phyloP scores from a whole-genome alignment of 2,329 filamentous ascomycete species.

The Scedosporium dehoogii region DNA sequence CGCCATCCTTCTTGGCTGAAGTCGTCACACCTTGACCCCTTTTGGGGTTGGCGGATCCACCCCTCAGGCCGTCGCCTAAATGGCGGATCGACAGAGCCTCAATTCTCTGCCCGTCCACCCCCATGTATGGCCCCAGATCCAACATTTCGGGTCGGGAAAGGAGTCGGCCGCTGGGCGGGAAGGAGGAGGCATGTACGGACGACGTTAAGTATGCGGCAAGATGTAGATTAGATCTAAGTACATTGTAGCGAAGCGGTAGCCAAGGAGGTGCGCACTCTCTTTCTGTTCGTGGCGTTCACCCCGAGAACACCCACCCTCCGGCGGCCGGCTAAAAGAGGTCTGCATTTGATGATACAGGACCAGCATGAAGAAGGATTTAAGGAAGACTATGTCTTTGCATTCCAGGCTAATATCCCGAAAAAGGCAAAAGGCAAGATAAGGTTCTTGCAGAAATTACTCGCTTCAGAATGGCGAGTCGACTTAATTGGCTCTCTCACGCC shows the following conservation, averaged over 20 bases:
- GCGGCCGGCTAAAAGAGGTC: not conserved
- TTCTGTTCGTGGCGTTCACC: too few species aligned
- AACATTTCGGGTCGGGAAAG: slow-evolving; percentile 1
- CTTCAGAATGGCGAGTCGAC: not conserved
- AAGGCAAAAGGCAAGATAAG: not conserved
- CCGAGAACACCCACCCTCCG: not conserved
- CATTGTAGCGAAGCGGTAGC: too few species aligned
- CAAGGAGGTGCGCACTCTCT: too few species aligned
- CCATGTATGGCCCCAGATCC: not conserved
- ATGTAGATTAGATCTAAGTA: too few species aligned
- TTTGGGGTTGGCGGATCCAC: not conserved
- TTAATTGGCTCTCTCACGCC: not conserved
- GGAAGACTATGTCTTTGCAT: not conserved
- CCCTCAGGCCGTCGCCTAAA: not conserved
- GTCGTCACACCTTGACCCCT: not conserved
- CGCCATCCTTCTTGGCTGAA: not conserved
- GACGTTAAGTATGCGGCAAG: too few species aligned
- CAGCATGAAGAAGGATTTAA: not conserved
- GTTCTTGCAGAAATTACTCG: not conserved
- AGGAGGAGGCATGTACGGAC: not conserved
- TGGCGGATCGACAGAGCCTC: slow-evolving; percentile 1
- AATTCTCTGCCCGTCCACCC: not conserved
- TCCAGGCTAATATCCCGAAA: not conserved
- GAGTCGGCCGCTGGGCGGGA: not conserved
- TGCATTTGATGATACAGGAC: not conserved